These are phyloP conservation scores for Nigrograna mackinnonii DNA, from an alignment of 2,329 filamentous ascomycete genomes.

Conservation along the genomic window DNA sequence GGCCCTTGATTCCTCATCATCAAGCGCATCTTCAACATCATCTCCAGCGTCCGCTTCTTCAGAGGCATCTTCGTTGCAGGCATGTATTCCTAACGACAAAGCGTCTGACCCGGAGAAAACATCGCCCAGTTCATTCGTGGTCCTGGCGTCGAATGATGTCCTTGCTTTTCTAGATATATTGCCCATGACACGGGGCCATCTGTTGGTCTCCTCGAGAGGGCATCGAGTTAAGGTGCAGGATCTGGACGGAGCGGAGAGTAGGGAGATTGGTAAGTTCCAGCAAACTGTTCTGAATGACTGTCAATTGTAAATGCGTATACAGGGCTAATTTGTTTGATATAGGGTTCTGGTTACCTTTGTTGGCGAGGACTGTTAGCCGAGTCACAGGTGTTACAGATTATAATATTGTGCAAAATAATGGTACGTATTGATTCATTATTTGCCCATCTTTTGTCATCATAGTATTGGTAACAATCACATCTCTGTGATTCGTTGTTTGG, in stretches of 20 bases:
- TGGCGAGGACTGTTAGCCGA: slow-evolving; percentile 71
- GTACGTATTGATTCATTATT: slow-evolving; percentile 38
- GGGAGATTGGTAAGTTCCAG: slow-evolving; percentile 67
- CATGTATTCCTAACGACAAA: slow-evolving; percentile 27
- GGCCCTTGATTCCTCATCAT: slow-evolving; percentile 16
- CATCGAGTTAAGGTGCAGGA: slow-evolving; percentile 81
- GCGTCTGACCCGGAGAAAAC: slow-evolving; percentile 31
- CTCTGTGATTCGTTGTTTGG: no score
- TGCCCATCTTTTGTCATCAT: background rate
- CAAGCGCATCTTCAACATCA: slow-evolving; percentile 7
- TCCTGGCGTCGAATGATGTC: slow-evolving; percentile 76
- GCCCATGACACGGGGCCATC: slow-evolving; percentile 80
- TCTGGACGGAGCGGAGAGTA: slow-evolving; percentile 64
- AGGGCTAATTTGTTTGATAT: slow-evolving; percentile 4
- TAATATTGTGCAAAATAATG: slow-evolving; percentile 98
- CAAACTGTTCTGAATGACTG: no score
- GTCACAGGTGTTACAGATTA: slow-evolving; percentile 79
- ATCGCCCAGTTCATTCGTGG: slow-evolving; percentile 55
- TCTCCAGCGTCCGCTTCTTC: slow-evolving; percentile 2
- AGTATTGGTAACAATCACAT: no score
- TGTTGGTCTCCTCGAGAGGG: slow-evolving; percentile 76
- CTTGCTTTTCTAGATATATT: slow-evolving; percentile 93
- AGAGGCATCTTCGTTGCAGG: slow-evolving; percentile 1
- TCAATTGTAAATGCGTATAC: no score
- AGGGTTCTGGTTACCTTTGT: slow-evolving; percentile 66